Evolutionary conservation across 2,329 filamentous ascomycete genomes (phyloP).

Genomic region (Verticillium nonalfalfae): DNA sequence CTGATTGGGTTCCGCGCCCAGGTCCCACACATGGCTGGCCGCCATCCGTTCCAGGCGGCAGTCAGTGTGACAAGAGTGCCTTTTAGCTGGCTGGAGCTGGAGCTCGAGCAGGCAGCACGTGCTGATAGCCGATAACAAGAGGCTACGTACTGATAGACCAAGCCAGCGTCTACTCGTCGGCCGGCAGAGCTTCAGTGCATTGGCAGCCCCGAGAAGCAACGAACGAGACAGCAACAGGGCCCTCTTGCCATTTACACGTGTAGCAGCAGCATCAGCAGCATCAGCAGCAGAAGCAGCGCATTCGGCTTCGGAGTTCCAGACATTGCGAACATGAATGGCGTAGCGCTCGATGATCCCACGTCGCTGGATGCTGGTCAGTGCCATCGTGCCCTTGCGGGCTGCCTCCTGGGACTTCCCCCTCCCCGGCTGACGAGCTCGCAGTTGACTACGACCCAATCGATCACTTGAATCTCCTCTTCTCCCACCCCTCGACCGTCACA

Average conservation of each 20-base stretch:
- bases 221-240: background rate
- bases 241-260: background rate
- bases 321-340: constrained; percentile 32
- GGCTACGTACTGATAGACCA: background rate
- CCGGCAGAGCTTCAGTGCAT: background rate
- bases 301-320: background rate
- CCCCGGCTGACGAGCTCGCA: constrained; percentile 20
- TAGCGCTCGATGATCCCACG: constrained; percentile 21
- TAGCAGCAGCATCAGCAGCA: background rate
- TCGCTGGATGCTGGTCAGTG: constrained; percentile 38
- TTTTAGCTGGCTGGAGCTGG: too few relatives aligned
- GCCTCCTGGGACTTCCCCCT: background rate
- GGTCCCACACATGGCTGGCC: background rate
- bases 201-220: background rate
- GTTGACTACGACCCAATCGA: constrained; percentile 86
- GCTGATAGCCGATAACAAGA: background rate
- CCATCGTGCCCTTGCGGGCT: background rate
- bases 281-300: too few relatives aligned
- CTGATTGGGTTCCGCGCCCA: background rate
- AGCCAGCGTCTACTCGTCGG: background rate
- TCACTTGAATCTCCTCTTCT: constrained; percentile 90
- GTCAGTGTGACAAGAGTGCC: too few relatives aligned
- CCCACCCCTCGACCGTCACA: constrained; percentile 76
- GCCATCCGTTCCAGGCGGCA: too few relatives aligned
- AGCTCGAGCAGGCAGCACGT: background rate